phyloP scores from a whole-genome alignment of 2,329 filamentous ascomycete species.

The Diatrype stigma region DNA sequence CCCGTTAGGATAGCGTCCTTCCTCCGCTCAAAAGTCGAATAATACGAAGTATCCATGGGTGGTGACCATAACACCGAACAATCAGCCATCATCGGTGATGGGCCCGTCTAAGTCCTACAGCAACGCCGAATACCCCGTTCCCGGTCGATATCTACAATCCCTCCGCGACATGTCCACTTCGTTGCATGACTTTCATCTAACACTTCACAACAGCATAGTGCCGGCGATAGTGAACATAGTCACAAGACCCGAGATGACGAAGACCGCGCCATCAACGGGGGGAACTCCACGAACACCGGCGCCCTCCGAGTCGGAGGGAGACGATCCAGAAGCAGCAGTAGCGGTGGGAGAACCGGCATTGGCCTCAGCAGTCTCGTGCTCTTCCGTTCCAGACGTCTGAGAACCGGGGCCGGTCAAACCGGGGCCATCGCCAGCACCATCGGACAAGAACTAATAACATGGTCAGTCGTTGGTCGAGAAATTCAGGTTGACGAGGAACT shows the following conservation, averaged over 20 bases:
- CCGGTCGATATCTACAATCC: not conserved
- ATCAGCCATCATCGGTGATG: not conserved
- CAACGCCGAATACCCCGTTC: not conserved
- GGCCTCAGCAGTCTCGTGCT: conserved; percentile 30
- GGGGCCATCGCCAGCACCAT: conserved; percentile 45
- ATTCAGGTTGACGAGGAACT: not conserved
- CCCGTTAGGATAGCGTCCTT: not conserved
- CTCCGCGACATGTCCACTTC: not conserved
- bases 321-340: conserved; percentile 7
- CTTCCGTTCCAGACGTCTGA: conserved; percentile 40
- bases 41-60: not conserved
- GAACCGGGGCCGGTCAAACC: conserved; percentile 48
- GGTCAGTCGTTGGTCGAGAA: not conserved
- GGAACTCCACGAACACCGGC: conserved; percentile 15
- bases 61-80: not conserved
- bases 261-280: conserved; percentile 24
- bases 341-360: conserved; percentile 27
- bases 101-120: not conserved
- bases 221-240: conserved; percentile 26
- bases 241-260: conserved; percentile 25
- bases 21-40: not conserved
- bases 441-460: conserved; percentile 37
- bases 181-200: not conserved
- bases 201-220: conserved; percentile 27
- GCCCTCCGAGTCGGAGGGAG: conserved; percentile 20